Percentiles rank a stretch among this genome's conserved stretches.
These are phyloP conservation scores for Lentinus polychrous DNA, from an alignment of 1,284 basidiomycete genomes.

Conservation along the genomic window DNA sequence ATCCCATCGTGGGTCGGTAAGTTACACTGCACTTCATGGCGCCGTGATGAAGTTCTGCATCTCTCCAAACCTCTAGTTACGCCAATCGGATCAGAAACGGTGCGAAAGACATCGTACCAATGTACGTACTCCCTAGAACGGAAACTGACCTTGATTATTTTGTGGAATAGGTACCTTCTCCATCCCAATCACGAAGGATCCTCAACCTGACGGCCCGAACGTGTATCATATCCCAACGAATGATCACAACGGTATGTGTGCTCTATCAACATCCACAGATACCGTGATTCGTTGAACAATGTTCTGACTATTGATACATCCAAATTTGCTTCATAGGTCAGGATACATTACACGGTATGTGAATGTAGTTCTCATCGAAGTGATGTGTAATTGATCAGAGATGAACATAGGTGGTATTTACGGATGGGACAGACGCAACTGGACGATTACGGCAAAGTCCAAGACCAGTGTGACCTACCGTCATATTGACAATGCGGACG, in stretches of 20 bases:
- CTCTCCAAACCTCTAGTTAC: conserved; percentile 26
- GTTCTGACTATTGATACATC: not conserved
- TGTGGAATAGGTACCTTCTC: conserved; percentile 39
- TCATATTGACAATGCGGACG: conserved; percentile 43
- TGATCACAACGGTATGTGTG: conserved; percentile 36
- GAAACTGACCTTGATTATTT: not conserved
- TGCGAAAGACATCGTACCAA: conserved; percentile 13
- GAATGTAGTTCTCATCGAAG: not conserved
- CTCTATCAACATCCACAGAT: not conserved
- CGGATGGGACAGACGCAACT: conserved; percentile 51
- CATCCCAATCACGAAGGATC: conserved; percentile 44
- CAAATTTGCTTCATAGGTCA: too few relatives aligned
- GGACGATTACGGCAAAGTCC: conserved; percentile 39
- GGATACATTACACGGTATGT: conserved; percentile 41
- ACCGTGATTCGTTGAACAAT: not conserved
- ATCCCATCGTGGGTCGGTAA: conserved; percentile 41
- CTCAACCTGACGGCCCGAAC: conserved; percentile 37
- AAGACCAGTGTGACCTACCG: conserved; percentile 41
- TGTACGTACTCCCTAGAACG: not conserved
- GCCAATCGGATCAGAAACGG: conserved; percentile 49
- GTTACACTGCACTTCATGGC: conserved; percentile 5
- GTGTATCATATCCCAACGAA: conserved; percentile 47
- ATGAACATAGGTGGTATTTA: conserved; percentile 27
- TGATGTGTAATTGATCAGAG: not conserved
- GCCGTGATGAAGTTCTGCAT: not conserved